phyloP scores from a whole-genome alignment of 2,329 filamentous ascomycete species.

The Diaporthe batatas region DNA sequence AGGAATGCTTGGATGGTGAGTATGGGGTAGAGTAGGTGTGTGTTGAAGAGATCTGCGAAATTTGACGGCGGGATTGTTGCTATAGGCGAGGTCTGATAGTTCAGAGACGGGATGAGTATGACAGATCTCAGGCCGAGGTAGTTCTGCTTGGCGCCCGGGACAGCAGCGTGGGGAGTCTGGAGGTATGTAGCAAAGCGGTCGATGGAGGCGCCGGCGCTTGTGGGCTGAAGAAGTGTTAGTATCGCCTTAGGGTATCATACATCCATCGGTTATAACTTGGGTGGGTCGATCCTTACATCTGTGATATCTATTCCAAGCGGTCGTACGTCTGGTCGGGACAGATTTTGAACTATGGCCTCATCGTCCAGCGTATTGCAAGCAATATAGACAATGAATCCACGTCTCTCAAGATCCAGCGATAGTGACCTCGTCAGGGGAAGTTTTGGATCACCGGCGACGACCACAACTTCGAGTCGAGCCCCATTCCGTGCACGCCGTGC shows the following conservation, averaged over 20 bases:
- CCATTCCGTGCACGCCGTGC: slow-evolving; percentile 86
- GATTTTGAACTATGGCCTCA: slow-evolving; percentile 80
- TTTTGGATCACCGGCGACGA: slow-evolving; percentile 89
- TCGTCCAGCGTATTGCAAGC: slow-evolving; percentile 89
- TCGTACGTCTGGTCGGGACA: slow-evolving; percentile 85
- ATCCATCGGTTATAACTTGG: background rate
- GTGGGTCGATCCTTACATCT: slow-evolving; percentile 68
- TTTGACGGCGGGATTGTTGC: slow-evolving; percentile 86
- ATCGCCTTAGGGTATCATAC: background rate
- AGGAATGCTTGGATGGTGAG: slow-evolving; percentile 90
- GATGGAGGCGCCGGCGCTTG: slow-evolving; percentile 76
- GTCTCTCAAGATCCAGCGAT: slow-evolving; percentile 86
- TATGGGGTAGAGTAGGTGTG: slow-evolving; percentile 90
- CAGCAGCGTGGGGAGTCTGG: slow-evolving; percentile 80
- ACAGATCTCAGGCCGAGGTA: slow-evolving; percentile 82
- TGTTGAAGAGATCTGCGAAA: slow-evolving; percentile 92
- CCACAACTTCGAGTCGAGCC: slow-evolving; percentile 85
- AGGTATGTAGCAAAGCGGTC: slow-evolving; percentile 80
- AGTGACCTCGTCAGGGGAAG: slow-evolving; percentile 88
- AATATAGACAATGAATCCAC: slow-evolving; percentile 94
- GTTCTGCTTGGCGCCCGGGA: slow-evolving; percentile 81
- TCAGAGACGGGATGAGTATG: slow-evolving; percentile 84
- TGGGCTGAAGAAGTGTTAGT: slow-evolving; percentile 63
- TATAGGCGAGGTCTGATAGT: slow-evolving; percentile 86
- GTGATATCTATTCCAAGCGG: slow-evolving; percentile 86